A percentile compares a stretch with the other conserved stretches of the same genome.
Evolutionary conservation across 495 filamentous ascomycete species (phyloP).

Genomic region (Cetradonia linearis): DNA sequence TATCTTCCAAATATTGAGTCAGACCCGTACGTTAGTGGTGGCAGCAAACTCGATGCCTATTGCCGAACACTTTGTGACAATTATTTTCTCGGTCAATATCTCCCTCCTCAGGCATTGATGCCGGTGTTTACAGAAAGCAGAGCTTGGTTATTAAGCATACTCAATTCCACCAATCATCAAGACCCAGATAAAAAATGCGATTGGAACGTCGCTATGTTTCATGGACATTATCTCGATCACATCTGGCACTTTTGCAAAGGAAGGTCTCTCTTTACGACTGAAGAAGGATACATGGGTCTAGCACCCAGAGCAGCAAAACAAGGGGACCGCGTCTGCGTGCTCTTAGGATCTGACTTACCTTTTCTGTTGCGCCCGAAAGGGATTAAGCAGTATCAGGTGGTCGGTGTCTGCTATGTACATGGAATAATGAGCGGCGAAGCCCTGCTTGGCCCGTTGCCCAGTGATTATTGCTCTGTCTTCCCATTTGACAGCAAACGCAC

Average conservation of each 20-base stretch:
- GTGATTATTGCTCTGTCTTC: not conserved
- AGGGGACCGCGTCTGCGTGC: slow-evolving; percentile 18
- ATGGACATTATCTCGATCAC: not conserved
- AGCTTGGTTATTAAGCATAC: not conserved
- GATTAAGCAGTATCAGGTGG: slow-evolving; percentile 7
- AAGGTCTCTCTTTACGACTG: slow-evolving; percentile 14
- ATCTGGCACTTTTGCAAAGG: not conserved
- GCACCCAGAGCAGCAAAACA: slow-evolving; percentile 7
- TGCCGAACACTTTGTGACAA: not conserved
- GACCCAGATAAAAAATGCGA: no score
- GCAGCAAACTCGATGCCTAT: slow-evolving; percentile 7
- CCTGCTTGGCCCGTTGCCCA: slow-evolving; percentile 14
- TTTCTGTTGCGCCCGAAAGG: slow-evolving; percentile 10
- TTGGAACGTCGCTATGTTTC: not conserved
- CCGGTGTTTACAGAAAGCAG: not conserved
- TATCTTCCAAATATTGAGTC: not conserved
- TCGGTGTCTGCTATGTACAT: slow-evolving; percentile 19
- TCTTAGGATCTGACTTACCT: slow-evolving; percentile 15
- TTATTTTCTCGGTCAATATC: not conserved
- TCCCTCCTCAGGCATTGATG: not conserved
- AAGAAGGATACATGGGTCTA: slow-evolving; percentile 15
- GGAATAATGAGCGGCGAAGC: slow-evolving; percentile 19
- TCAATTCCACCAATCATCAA: not conserved
- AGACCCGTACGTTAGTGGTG: not conserved
- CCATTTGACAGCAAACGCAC: not conserved